Conservation (phyloP, 1,139 yeast genomes). For the Pichia cactophila region DNA sequence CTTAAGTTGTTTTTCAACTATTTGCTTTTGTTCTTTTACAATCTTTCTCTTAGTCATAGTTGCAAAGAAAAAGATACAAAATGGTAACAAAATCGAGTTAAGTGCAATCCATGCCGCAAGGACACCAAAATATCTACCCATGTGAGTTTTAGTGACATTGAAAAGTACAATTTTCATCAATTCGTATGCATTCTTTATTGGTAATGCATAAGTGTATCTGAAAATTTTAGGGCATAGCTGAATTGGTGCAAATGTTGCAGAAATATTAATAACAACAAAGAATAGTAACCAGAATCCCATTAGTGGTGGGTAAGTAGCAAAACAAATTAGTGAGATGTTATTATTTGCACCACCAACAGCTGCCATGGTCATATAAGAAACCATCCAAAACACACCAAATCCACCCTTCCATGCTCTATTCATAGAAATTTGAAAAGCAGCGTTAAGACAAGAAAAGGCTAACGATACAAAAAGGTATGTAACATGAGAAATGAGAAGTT, state of each 20-base stretch:
- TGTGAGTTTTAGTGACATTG: constrained; percentile 37
- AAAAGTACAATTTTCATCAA: constrained; percentile 40
- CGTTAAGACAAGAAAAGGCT: constrained; percentile 35
- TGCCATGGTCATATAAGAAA: constrained; percentile 38
- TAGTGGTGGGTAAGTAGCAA: constrained; percentile 35
- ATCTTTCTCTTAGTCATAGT: constrained; percentile 19
- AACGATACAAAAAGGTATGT: constrained; percentile 38
- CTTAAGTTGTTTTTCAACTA: background rate
- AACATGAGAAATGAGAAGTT: constrained; percentile 36
- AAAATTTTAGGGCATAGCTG: constrained; percentile 39
- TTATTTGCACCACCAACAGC: constrained; percentile 48
- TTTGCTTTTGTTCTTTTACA: constrained; percentile 1
- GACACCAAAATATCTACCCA: constrained; percentile 43
- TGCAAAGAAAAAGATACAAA: constrained; percentile 32
- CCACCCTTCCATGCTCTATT: constrained; percentile 40
- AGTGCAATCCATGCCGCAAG: constrained; percentile 41
- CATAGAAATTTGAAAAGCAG: constrained; percentile 37
- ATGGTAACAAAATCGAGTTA: constrained; percentile 35
- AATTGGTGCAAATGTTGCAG: constrained; percentile 43
- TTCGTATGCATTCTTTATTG: constrained; percentile 42
- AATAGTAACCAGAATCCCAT: constrained; percentile 43
- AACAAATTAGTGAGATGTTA: constrained; percentile 33
- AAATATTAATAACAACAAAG: constrained; percentile 38
- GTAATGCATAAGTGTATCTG: constrained; percentile 47
- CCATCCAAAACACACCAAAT: constrained; percentile 42